Base-by-base conservation (phyloP, 805 yeast species). In the Phaffomyces antillensis region DNA sequence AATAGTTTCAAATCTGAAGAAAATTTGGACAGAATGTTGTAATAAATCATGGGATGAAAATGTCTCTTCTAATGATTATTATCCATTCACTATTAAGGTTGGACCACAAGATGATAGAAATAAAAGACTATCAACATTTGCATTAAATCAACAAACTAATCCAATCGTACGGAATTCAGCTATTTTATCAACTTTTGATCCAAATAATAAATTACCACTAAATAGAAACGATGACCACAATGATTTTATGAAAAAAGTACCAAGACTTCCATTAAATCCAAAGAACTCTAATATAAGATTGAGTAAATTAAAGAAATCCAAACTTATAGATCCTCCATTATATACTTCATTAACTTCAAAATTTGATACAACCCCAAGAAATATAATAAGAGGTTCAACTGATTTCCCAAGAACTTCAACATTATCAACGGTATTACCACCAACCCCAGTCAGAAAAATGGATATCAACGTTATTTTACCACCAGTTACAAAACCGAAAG, bases 371-470 rank as follows among this genome's bases (percentile, higher is more conserved):
- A 40, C 39, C 11, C 42, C 52, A 12, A 46, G 50, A 35, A 58
- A 53, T 30, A 45, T 52, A 3, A 50, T 58, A 34, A 44, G 58
- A 18, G 55, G 54, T n/a, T 47, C 51, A 12, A 47, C 65, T 2
- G 63, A 62, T 54, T 82, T 51, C 58, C 86, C 80, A 34, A 61
- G 46, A 58, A 73, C 49, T 56, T 79, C 57, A 54, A 69, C 55
- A 62, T 73, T 52, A 39, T 61, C 52, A 50, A 61, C 56, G 31
- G 70, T 84, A 13, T 62, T 78, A 7, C 88, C 90, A 3, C 77
- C 81, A 4, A 82, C 89, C 0, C 90, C 87, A 0, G 79, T 77
- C 9, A 81, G 75, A 56, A 80, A 76, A 50, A 73, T 80, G 72
- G 81, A 76, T 32, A 50, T 70, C 36, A 60, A 63, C 6, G 52